Evolutionary conservation across 2,329 filamentous ascomycete species (phyloP), one percentile per base, ranked within the genome.

Genomic region (Colletotrichum costaricense): DNA sequence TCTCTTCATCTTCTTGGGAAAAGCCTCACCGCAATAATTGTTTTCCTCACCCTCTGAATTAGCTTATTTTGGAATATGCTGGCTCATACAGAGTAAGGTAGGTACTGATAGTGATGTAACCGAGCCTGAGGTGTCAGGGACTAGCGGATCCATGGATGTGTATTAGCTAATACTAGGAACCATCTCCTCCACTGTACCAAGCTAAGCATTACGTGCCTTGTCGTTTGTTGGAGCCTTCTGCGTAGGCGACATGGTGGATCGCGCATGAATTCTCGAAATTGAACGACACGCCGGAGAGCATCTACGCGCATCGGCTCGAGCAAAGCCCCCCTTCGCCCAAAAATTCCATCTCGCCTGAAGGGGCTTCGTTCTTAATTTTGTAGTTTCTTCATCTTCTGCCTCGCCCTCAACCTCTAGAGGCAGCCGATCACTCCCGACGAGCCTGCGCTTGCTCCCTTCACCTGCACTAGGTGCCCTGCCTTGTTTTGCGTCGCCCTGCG

Each of bases 241-340:
- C 57, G 54, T 30, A 64, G 49, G 65, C 42, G 59, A 42, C 46
- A 22, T 72, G 63, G 72, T 74, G 72, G 72, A 72, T 67, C 68
- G 71, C 58, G 74, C 75, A 76, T 75, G 70, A 76, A 76, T 70
- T 75, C 66, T 76, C 63, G 69, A 76, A 76, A 76, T 76, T 76
- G 73, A 60, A 74, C 67, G 69, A 68, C 52, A 57, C 73, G 55
- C 60, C 60, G 35, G 55, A 63, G 24, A 60, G 57, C 55, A 58
- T 73, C 49, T 59, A 63, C 64, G 54, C 46, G 69, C 57, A 73
- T 22, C 69, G 64, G 64, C 49, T 19, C 30, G 6, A 26, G 19
- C 59, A 55, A 56, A 56, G 22, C 26, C 26, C 54, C 54, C 28
- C 63, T 26, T 42, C 22, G 42, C 35, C 28, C 52, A 24, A 22